These are phyloP conservation scores for Macadamia tetraphylla DNA, from an alignment of 164 flowering plant species.

Conservation along the genomic window DNA sequence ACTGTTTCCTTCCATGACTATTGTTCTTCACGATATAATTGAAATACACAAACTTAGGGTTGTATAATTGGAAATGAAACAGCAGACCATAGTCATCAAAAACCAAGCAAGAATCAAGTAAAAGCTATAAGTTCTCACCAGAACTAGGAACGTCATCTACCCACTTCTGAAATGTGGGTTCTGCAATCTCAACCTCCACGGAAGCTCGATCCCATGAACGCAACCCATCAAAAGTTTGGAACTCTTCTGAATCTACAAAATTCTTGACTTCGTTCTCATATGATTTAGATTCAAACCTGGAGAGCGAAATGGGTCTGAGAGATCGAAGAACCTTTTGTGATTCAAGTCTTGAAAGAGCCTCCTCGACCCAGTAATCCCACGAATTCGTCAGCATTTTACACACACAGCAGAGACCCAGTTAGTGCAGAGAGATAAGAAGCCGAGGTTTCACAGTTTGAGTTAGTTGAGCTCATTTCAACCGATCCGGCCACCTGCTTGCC, in stretches of 20 bases:
- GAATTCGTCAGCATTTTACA: slow-evolving; percentile 9
- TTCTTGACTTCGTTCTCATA: background rate
- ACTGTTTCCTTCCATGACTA: background rate
- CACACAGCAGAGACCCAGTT: no score
- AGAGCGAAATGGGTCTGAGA: slow-evolving; percentile 58
- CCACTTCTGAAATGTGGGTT: slow-evolving; percentile 32
- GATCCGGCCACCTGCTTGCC: no score
- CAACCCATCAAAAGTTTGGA: slow-evolving; percentile 23
- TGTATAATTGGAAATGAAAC: background rate
- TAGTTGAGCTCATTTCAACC: no score
- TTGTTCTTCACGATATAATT: background rate
- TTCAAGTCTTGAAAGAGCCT: slow-evolving; percentile 49
- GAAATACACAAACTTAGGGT: no score
- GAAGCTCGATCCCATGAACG: slow-evolving; percentile 26
- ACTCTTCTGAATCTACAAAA: background rate
- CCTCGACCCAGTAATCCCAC: slow-evolving; percentile 80
- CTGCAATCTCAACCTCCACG: slow-evolving; percentile 26
- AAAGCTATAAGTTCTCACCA: slow-evolving; percentile 10
- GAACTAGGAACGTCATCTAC: slow-evolving; percentile 20
- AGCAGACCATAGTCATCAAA: background rate
- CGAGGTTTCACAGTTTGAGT: no score
- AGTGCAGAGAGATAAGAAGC: no score
- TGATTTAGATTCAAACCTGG: slow-evolving; percentile 2
- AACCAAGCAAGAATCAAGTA: background rate
- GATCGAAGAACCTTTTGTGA: slow-evolving; percentile 60